These are phyloP conservation scores for Rhodotorula sp. DNA, from an alignment of 1,284 basidiomycete species.

Conservation along the genomic window DNA sequence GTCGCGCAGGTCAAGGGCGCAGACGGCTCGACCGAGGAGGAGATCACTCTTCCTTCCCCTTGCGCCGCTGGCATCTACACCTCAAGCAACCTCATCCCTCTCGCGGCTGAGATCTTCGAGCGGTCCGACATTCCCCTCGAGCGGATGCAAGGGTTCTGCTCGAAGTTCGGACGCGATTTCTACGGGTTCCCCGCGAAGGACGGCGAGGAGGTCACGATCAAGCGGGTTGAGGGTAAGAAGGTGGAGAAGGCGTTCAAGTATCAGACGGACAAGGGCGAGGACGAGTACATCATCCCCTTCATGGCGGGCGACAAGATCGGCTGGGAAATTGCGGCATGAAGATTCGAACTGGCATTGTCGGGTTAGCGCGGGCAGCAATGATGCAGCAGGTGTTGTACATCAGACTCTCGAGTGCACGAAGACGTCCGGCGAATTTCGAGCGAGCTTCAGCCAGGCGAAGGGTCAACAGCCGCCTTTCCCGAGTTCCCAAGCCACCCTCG, in stretches of 20 bases:
- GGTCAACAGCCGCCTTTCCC: too few relatives aligned
- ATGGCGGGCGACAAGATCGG: conserved; percentile 79
- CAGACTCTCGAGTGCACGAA: too few relatives aligned
- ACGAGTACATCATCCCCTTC: conserved; percentile 72
- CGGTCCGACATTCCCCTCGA: conserved; percentile 64
- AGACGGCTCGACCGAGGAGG: conserved; percentile 5
- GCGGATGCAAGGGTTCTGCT: conserved; percentile 73
- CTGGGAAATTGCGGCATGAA: conserved; percentile 67
- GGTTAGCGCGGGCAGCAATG: neutral
- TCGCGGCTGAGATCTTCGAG: conserved; percentile 79
- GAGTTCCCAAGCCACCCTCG: neutral
- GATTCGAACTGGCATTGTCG: conserved; percentile 26
- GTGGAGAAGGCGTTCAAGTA: conserved; percentile 55
- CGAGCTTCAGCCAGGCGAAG: too few relatives aligned
- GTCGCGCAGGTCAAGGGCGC: conserved; percentile 13
- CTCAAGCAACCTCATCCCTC: conserved; percentile 80
- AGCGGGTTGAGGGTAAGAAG: conserved; percentile 49
- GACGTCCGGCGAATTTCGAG: too few relatives aligned
- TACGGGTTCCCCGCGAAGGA: conserved; percentile 58
- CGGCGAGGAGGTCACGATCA: conserved; percentile 49
- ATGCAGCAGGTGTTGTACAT: neutral
- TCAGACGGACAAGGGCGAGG: conserved; percentile 55
- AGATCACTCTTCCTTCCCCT: conserved; percentile 51
- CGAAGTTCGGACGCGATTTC: conserved; percentile 71
- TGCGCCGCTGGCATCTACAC: conserved; percentile 96